Conservation (phyloP, 805 yeast genomes). For the Cyberlindnera amylophila region DNA sequence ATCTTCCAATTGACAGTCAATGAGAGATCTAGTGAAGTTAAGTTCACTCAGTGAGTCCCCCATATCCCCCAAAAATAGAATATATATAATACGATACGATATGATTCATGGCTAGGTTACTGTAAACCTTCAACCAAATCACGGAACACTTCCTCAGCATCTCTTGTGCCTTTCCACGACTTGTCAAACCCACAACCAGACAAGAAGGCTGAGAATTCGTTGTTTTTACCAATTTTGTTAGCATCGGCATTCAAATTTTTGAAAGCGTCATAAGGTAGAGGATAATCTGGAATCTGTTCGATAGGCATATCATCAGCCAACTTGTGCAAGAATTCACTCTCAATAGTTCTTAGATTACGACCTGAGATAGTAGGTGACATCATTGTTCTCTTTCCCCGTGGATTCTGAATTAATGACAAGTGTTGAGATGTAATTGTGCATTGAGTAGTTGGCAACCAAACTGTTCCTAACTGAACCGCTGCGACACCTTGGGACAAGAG, state of each 20-base stretch:
- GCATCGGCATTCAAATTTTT: slow-evolving; percentile 17
- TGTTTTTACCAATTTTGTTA: neutral
- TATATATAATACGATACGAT: too few relatives aligned
- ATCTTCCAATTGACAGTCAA: slow-evolving; percentile 40
- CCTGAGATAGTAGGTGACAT: slow-evolving; percentile 26
- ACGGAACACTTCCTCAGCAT: slow-evolving; percentile 14
- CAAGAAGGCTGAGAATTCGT: slow-evolving; percentile 14
- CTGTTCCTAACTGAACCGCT: slow-evolving; percentile 55
- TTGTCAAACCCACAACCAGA: slow-evolving; percentile 19
- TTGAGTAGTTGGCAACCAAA: slow-evolving; percentile 33
- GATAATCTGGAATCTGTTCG: slow-evolving; percentile 22
- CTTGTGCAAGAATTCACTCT: slow-evolving; percentile 23
- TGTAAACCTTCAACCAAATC: slow-evolving; percentile 3
- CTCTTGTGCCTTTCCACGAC: slow-evolving; percentile 19
- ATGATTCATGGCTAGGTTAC: too few relatives aligned
- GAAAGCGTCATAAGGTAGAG: slow-evolving; percentile 26
- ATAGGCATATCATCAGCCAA: slow-evolving; percentile 5
- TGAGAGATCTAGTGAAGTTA: slow-evolving; percentile 29
- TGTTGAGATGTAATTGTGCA: slow-evolving; percentile 20
- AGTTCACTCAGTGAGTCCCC: slow-evolving; percentile 7
- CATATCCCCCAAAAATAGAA: too few relatives aligned
- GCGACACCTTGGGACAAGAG: slow-evolving; percentile 42
- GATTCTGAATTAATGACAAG: slow-evolving; percentile 11
- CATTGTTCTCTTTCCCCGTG: slow-evolving; percentile 27
- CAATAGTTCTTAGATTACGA: slow-evolving; percentile 23